Percentiles rank a stretch among this genome's conserved stretches.
These are phyloP conservation scores for Panus rudis DNA, from an alignment of 768 basidiomycete species.

Conservation along the genomic window DNA sequence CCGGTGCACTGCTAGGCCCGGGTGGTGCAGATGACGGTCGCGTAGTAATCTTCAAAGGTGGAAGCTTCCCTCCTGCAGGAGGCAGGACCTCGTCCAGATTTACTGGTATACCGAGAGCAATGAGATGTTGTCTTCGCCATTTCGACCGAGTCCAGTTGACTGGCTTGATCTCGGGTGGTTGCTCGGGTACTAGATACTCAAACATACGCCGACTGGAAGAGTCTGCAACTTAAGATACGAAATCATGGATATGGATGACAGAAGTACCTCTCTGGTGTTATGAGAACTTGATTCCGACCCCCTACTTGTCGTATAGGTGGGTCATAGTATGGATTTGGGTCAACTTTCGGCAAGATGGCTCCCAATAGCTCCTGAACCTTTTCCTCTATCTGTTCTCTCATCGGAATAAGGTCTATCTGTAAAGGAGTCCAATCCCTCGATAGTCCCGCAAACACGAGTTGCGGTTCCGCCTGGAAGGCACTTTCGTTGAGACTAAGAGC, in stretches of 20 bases:
- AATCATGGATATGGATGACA: constrained; percentile 4
- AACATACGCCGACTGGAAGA: constrained; percentile 69
- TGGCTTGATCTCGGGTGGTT: constrained; percentile 71
- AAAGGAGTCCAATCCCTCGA: constrained; percentile 56
- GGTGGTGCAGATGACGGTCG: constrained; percentile 80
- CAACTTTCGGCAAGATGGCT: constrained; percentile 54
- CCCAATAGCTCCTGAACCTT: constrained; percentile 61
- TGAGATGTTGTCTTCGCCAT: constrained; percentile 85
- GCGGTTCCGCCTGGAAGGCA: constrained; percentile 30
- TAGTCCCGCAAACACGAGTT: constrained; percentile 34
- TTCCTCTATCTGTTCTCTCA: constrained; percentile 45
- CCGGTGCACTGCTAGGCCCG: constrained; percentile 33
- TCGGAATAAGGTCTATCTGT: constrained; percentile 57
- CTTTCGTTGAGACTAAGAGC: constrained; percentile 25
- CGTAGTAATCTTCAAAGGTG: constrained; percentile 76
- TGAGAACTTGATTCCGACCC: constrained; percentile 73
- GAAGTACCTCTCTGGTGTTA: constrained; percentile 65
- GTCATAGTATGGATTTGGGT: constrained; percentile 50
- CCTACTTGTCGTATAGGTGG: constrained; percentile 75
- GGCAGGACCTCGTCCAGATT: constrained; percentile 91
- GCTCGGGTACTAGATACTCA: constrained; percentile 55
- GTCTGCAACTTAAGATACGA: constrained; percentile 18
- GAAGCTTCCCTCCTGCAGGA: constrained; percentile 58
- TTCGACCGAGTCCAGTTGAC: constrained; percentile 93
- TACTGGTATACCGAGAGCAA: constrained; percentile 87